These are phyloP conservation scores for Harrya chromipes DNA, from an alignment of 768 basidiomycete species.

Conservation along the genomic window DNA sequence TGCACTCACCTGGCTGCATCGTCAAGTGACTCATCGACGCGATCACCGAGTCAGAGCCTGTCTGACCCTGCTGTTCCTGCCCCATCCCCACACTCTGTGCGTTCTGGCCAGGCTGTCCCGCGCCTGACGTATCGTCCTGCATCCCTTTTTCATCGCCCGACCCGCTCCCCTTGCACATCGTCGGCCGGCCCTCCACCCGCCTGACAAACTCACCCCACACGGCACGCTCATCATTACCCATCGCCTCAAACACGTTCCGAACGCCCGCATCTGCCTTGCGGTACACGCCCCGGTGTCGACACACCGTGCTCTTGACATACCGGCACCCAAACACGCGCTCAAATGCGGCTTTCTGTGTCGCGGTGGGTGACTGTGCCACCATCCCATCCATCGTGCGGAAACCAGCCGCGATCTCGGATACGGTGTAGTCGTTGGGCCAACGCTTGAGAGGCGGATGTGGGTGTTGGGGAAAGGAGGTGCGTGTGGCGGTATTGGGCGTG, in stretches of 20 bases:
- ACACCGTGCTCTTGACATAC: slow-evolving; percentile 73
- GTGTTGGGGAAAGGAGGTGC: slow-evolving; percentile 44
- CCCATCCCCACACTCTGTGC: background rate
- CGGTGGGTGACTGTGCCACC: slow-evolving; percentile 34
- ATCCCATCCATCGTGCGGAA: slow-evolving; percentile 51
- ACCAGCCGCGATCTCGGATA: slow-evolving; percentile 59
- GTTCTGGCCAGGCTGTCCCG: slow-evolving; percentile 3
- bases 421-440: slow-evolving; percentile 77
- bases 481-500: slow-evolving; percentile 20
- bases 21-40: slow-evolving; percentile 17
- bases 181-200: slow-evolving; percentile 51
- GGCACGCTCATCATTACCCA: slow-evolving; percentile 54
- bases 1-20: slow-evolving; percentile 17
- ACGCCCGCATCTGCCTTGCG: slow-evolving; percentile 49
- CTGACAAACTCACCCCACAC: slow-evolving; percentile 71
- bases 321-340: slow-evolving; percentile 68
- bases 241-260: slow-evolving; percentile 48
- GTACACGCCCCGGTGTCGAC: slow-evolving; percentile 69
- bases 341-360: slow-evolving; percentile 65
- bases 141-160: slow-evolving; percentile 22
- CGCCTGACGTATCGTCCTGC: slow-evolving; percentile 15
- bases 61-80: slow-evolving; percentile 20
- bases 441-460: slow-evolving; percentile 65
- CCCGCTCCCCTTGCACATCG: slow-evolving; percentile 28
- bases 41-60: slow-evolving; percentile 17